phyloP scores from a whole-genome alignment of 1,139 yeast genomes.

The Debaryomycetaceae sp. region DNA sequence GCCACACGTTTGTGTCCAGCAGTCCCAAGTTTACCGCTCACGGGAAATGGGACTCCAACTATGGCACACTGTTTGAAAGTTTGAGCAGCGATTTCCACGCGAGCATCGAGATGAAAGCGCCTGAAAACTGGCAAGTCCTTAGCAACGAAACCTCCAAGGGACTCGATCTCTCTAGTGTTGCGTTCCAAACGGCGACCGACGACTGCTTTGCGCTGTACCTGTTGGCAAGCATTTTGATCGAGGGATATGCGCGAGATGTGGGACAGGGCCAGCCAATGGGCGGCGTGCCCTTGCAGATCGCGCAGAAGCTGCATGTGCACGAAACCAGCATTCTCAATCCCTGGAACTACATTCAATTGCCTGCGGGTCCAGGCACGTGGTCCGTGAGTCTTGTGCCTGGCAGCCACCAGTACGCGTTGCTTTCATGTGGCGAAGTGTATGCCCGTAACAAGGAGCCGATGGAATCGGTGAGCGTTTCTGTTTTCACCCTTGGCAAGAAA shows the following conservation, averaged over 20 bases:
- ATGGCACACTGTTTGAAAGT: constrained; percentile 8
- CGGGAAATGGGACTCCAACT: constrained; percentile 17
- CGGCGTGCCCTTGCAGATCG: constrained; percentile 40
- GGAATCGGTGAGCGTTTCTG: constrained; percentile 12
- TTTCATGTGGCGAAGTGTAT: constrained; percentile 23
- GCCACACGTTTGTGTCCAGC: constrained; percentile 28
- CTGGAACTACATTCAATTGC: constrained; percentile 67
- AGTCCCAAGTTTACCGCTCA: constrained; percentile 27
- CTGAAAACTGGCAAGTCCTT: constrained; percentile 54
- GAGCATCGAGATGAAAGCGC: constrained; percentile 51
- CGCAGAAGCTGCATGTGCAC: constrained; percentile 7
- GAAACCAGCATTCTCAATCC: constrained; percentile 67
- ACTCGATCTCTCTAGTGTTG: constrained; percentile 54
- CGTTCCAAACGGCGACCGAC: constrained; percentile 20
- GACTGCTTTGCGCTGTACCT: constrained; percentile 9
- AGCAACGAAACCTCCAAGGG: constrained; percentile 28
- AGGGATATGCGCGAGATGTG: constrained; percentile 56
- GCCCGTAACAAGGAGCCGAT: constrained; percentile 13
- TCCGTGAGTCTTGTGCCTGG: constrained; percentile 33
- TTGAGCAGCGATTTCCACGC: constrained; percentile 42
- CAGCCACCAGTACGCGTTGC: constrained; percentile 30
- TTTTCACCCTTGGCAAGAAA: constrained; percentile 35
- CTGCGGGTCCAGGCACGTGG: constrained; percentile 63
- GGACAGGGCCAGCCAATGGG: constrained; percentile 28
- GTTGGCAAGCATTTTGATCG: constrained; percentile 45